Conservation (phyloP, 75 land plant species). For the Picea sitchensis region DNA sequence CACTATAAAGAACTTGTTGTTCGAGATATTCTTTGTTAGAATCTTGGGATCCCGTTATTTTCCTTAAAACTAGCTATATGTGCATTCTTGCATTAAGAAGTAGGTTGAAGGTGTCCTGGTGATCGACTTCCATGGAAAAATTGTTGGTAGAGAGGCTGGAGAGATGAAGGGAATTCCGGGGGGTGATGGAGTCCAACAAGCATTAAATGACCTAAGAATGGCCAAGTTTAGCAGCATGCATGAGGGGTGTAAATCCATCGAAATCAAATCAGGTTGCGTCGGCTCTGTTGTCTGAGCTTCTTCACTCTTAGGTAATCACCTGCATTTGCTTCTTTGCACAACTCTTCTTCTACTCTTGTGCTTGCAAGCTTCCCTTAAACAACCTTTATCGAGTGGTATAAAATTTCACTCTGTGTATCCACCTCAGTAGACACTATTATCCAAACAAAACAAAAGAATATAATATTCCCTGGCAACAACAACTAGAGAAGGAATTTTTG, state of each 20-base stretch:
- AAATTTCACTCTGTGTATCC: no score
- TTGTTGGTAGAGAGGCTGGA: slow-evolving; percentile 83
- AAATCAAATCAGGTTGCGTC: slow-evolving; percentile 61
- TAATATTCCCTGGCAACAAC: no score
- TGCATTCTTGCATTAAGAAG: slow-evolving; percentile 82
- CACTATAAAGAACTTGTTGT: slow-evolving; percentile 79
- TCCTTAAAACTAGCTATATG: slow-evolving; percentile 83
- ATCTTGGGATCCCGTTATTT: slow-evolving; percentile 30
- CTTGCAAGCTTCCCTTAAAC: no score
- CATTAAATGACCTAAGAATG: slow-evolving; percentile 47
- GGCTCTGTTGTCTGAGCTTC: slow-evolving; percentile 52
- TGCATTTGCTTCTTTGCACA: slow-evolving; percentile 47
- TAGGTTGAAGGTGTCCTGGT: slow-evolving; percentile 72
- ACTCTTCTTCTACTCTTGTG: no score
- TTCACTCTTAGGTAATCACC: slow-evolving; percentile 46
- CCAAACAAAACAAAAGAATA: no score
- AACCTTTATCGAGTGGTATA: no score
- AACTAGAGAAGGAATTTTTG: no score
- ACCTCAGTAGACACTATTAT: no score
- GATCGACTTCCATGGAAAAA: slow-evolving; percentile 82
- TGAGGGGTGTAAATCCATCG: slow-evolving; percentile 74
- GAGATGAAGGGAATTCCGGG: slow-evolving; percentile 90
- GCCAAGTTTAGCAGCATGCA: slow-evolving; percentile 85
- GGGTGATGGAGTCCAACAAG: slow-evolving; percentile 72
- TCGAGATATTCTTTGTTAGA: slow-evolving; percentile 55